These are phyloP conservation scores for Curvularia spicifera DNA, from an alignment of 2,329 filamentous ascomycete genomes.

Conservation along the genomic window DNA sequence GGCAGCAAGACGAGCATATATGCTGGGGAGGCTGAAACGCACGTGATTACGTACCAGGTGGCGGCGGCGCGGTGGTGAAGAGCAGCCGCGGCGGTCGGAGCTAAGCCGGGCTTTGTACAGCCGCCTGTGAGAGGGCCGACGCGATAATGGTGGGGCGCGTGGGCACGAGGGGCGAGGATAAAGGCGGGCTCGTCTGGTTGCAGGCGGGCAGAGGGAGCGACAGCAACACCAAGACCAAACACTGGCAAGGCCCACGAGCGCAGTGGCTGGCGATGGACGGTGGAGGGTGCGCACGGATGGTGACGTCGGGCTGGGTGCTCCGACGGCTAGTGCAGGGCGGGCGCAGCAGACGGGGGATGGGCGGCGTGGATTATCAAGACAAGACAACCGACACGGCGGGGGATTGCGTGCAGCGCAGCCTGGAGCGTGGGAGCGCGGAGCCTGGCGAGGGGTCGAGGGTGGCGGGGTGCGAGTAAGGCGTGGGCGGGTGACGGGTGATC, in stretches of 20 bases:
- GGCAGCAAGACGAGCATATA: constrained; percentile 30
- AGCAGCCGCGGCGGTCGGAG: constrained; percentile 18
- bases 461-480: constrained; percentile 31
- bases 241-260: constrained; percentile 25
- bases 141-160: constrained; percentile 30
- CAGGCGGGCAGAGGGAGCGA: constrained; percentile 26
- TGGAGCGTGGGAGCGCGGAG: not conserved
- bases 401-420: constrained; percentile 1
- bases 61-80: constrained; percentile 30
- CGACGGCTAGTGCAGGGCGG: constrained; percentile 31
- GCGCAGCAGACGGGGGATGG: constrained; percentile 28
- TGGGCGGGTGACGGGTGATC: constrained; percentile 21
- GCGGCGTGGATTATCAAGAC: constrained; percentile 18
- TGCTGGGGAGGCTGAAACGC: constrained; percentile 41
- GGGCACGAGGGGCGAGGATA: constrained; percentile 20
- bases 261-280: constrained; percentile 19
- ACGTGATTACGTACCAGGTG: constrained; percentile 43
- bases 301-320: constrained; percentile 24
- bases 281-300: constrained; percentile 28
- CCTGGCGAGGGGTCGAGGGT: constrained; percentile 18
- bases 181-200: not conserved
- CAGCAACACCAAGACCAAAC: not conserved
- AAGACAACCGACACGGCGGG: not conserved
- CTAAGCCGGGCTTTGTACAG: constrained; percentile 37
- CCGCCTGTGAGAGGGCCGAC: constrained; percentile 24